Base-by-base conservation (phyloP, 2,329 filamentous ascomycete genomes). In the Arthroderma sp. region DNA sequence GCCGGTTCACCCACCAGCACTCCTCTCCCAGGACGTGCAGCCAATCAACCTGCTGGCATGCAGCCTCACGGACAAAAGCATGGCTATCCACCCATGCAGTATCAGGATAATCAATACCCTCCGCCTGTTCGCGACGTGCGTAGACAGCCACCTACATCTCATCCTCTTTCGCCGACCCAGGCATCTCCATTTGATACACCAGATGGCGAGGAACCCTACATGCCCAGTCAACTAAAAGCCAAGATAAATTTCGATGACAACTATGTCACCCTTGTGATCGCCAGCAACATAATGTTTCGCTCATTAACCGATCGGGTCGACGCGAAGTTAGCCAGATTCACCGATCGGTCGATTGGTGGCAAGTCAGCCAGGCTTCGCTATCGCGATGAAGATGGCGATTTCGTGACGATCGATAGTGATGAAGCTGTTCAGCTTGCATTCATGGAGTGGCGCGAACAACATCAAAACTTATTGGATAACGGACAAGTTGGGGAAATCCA, bases 361-460 rank as follows among this genome's bases (percentile, higher is more conserved):
- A 84, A 86, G 50, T 81, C 82, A 53, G 78, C 95, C 54, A 86
- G 87, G 65, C 70, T 98, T 45, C 84, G 87, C 50, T 98, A 96
- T 64, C 77, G 81, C 42, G 91, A 98, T 58, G 83, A 88, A 57
- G 91, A 98, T 53, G 85, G 85, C 40, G 91, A 96, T 58, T 89
- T 82, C 59, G 85, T 98, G 49, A 88, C 82, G 42, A 95, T 98
- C 44, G 83, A 91, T 61, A 89, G 83, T 49, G 91, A 98, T 57
- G 91, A 98, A 56, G 91, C 95, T 54, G 91, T 98, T 37, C 86
- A 93, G 57, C 87, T 91, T 54, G 91, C 91, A 4, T 94, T 98
- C 59, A 82, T 88, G 62, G 88, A 93, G 54, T 95, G 88, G 88
- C 79, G 84, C 31, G 87, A 94, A 58, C 82, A 80, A 53, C 74